Conservation (phyloP, 345 rosid genomes). For the Lepidium sativum region DNA sequence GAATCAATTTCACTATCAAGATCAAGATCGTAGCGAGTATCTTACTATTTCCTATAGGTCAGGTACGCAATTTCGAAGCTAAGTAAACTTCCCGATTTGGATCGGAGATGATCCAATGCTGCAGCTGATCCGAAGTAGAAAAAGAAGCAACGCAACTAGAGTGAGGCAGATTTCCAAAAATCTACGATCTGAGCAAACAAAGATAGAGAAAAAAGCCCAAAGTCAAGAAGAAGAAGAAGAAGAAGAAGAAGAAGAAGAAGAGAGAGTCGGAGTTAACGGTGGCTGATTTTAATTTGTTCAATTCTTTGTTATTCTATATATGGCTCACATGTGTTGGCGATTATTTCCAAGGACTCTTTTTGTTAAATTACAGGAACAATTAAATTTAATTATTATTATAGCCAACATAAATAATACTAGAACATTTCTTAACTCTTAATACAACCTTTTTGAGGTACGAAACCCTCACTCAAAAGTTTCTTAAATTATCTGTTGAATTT, state of each 20-base stretch:
- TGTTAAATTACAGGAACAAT: background rate
- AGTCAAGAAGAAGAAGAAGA: no score
- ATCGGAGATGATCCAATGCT: constrained; percentile 8
- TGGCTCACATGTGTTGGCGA: no score
- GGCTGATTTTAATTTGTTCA: no score
- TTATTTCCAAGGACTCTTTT: background rate
- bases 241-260: no score
- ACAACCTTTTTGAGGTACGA: background rate
- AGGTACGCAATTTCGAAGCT: background rate
- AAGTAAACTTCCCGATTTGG: constrained; percentile 12
- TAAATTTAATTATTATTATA: background rate
- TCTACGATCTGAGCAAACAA: background rate
- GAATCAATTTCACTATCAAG: background rate
- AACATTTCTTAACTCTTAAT: background rate
- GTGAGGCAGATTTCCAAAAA: background rate
- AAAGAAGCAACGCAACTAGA: background rate
- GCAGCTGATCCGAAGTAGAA: constrained; percentile 1
- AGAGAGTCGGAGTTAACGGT: no score
- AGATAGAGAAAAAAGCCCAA: background rate
- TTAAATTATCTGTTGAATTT: background rate
- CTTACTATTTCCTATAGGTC: constrained; percentile 11
- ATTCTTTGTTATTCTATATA: no score
- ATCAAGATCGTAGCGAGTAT: constrained; percentile 6
- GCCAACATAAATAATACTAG: no score
- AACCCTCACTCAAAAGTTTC: no score